These are phyloP conservation scores for Lepraria neglecta DNA, from an alignment of 495 filamentous ascomycete species.

Conservation along the genomic window DNA sequence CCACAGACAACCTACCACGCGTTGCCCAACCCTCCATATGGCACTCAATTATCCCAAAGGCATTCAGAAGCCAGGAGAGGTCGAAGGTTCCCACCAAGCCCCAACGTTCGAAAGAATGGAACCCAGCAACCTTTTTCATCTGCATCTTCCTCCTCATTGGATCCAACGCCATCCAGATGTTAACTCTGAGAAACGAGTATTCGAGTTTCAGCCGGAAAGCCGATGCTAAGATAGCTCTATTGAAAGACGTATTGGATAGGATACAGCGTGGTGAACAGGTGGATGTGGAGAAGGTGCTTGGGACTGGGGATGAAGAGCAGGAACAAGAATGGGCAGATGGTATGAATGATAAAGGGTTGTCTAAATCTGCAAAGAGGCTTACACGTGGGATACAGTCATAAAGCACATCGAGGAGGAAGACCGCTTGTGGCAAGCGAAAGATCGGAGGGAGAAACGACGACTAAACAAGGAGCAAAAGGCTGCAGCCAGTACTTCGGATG, in stretches of 20 bases:
- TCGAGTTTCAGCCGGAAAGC: slow-evolving; percentile 62
- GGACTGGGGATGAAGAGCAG: slow-evolving; percentile 66
- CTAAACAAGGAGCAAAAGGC: slow-evolving; percentile 26
- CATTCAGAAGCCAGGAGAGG: slow-evolving; percentile 33
- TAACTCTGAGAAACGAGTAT: slow-evolving; percentile 70
- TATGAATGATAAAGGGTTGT: slow-evolving; percentile 29
- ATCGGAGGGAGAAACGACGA: slow-evolving; percentile 33
- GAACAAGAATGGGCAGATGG: slow-evolving; percentile 88
- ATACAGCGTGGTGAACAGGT: slow-evolving; percentile 82
- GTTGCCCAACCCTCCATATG: slow-evolving; percentile 63
- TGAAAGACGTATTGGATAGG: slow-evolving; percentile 77
- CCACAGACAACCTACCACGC: slow-evolving; percentile 43
- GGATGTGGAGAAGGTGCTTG: slow-evolving; percentile 77
- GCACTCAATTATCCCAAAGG: slow-evolving; percentile 55
- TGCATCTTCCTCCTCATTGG: slow-evolving; percentile 86
- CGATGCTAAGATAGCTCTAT: slow-evolving; percentile 67
- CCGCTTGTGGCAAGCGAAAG: slow-evolving; percentile 47
- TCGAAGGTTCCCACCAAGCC: slow-evolving; percentile 29
- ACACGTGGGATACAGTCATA: slow-evolving; percentile 48
- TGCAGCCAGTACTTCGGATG: not conserved
- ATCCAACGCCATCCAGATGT: slow-evolving; percentile 88
- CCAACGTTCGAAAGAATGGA: slow-evolving; percentile 69
- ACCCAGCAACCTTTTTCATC: slow-evolving; percentile 90
- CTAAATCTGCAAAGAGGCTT: not conserved
- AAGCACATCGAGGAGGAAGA: slow-evolving; percentile 78